Base-by-base conservation (phyloP, 441 rosid species). In the Eruca vesicaria region DNA sequence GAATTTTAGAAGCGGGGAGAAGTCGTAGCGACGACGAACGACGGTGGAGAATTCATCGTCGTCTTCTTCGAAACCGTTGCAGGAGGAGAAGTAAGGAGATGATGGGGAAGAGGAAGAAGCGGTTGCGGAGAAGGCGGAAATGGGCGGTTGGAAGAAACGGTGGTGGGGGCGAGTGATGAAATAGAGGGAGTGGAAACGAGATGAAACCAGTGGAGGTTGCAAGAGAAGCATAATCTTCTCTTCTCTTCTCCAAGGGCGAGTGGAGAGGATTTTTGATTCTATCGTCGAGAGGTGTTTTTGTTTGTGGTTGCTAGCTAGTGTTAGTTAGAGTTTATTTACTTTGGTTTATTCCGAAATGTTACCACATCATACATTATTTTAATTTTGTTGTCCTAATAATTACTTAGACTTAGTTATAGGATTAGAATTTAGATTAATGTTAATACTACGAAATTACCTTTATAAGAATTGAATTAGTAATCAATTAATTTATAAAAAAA, bases 1-100 rank as follows among this genome's bases (percentile, higher is more conserved):
- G 76, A 79, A 91, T 33, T 82, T 18, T 41, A 95, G 91, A 48
- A 93, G 94, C 1, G 98, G 98, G 81, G 89, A 59, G 86, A 95
- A 95, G 84, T 95, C 97, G 78, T 89, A 93, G 35, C 92, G 96
- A 52, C 84, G 86, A 77, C 72, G 78, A 72, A 53, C 80, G 31
- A 86, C 87, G 11, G 79, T 77, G 7, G 90, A 73, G 10, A 88
- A 85, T 64, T 84, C 80, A 66, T 86, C 93, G 3, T 66, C 72
- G 7, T 76, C 80, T 14, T 69, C 12, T 11, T 71, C 74, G 2
- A 71, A 61, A 36, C 71, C 52, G 20, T 80, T 76, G 78, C 73
- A 76, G 3, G 80, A 71, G 2, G 78, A 79, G 59, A 63, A 74
- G 14, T 52, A 62, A 72, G 82, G 56, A 7, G 86, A 53, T 7